Evolutionary conservation across 176 grass and related monocot genomes (phyloP).

Genomic region (Alopecurus myosuroides): DNA sequence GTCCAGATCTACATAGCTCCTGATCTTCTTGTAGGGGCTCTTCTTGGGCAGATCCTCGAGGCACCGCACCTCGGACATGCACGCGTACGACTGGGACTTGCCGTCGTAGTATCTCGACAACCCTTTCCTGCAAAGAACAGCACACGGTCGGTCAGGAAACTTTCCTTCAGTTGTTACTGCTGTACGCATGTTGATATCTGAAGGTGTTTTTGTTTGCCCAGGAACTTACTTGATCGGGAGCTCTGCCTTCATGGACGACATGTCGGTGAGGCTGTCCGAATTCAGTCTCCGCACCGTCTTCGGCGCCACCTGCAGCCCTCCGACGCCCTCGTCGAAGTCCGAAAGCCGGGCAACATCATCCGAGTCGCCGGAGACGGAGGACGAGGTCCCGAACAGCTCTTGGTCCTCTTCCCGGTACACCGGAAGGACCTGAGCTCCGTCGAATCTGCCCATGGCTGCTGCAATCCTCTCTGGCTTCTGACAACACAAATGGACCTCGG

Average conservation of each 20-base stretch:
- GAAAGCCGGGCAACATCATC: conserved; percentile 43
- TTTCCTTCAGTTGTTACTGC: background rate
- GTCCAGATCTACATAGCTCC: conserved; percentile 40
- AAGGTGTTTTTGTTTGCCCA: background rate
- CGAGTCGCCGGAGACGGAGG: conserved; percentile 43
- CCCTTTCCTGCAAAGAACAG: conserved; percentile 57
- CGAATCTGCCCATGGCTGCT: conserved; percentile 24
- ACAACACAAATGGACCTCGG: background rate
- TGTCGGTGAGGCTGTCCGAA: conserved; percentile 40
- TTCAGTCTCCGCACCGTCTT: conserved; percentile 23
- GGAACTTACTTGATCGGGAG: conserved; percentile 69
- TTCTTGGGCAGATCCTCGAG: conserved; percentile 71
- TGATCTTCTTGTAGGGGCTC: conserved; percentile 49
- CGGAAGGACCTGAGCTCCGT: conserved; percentile 13
- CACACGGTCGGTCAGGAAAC: conserved; percentile 6
- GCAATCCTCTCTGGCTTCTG: background rate
- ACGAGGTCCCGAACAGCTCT: conserved; percentile 60
- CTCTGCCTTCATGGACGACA: conserved; percentile 56
- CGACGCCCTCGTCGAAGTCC: conserved; percentile 22
- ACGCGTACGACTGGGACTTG: conserved; percentile 77
- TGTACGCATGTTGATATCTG: background rate
- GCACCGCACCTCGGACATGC: conserved; percentile 59
- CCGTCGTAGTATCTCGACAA: conserved; percentile 78
- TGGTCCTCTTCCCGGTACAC: conserved; percentile 37
- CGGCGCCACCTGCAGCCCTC: background rate